Conservation (phyloP, 202 grass and related monocot genomes). For the Cymbopogon flexuosus region DNA sequence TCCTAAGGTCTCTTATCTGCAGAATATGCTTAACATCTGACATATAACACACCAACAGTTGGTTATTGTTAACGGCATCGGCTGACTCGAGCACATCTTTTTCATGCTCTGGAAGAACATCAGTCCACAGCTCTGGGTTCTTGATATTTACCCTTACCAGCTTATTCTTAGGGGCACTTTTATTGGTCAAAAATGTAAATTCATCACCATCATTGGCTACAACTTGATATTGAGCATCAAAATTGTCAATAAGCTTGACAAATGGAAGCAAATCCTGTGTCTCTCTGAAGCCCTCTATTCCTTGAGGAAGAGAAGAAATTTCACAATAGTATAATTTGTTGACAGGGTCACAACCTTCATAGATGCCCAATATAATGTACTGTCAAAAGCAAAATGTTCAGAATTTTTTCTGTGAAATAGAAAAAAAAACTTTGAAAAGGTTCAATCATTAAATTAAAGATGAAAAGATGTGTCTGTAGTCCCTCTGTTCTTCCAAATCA, state of each 20-base stretch:
- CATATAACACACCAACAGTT: slow-evolving; percentile 79
- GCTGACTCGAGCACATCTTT: slow-evolving; percentile 75
- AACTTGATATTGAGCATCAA: slow-evolving; percentile 69
- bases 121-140: slow-evolving; percentile 57
- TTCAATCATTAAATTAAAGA: too few relatives aligned
- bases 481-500: too few relatives aligned
- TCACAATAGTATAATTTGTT: slow-evolving; percentile 90
- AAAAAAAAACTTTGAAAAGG: not conserved
- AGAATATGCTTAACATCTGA: slow-evolving; percentile 86
- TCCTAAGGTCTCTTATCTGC: slow-evolving; percentile 75
- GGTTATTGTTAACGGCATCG: slow-evolving; percentile 54
- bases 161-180: slow-evolving; percentile 76
- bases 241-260: slow-evolving; percentile 82
- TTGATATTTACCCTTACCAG: slow-evolving; percentile 69
- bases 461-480: too few relatives aligned
- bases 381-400: slow-evolving; percentile 37
- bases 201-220: slow-evolving; percentile 71
- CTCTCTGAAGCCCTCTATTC: slow-evolving; percentile 63
- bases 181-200: slow-evolving; percentile 91
- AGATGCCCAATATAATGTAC: slow-evolving; percentile 65
- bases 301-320: slow-evolving; percentile 60
- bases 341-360: slow-evolving; percentile 76
- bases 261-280: slow-evolving; percentile 66
- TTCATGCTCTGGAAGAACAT: slow-evolving; percentile 73
- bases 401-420: not conserved